phyloP scores from a whole-genome alignment of 257 asterid genomes.

The Ophiorrhiza pumila region DNA sequence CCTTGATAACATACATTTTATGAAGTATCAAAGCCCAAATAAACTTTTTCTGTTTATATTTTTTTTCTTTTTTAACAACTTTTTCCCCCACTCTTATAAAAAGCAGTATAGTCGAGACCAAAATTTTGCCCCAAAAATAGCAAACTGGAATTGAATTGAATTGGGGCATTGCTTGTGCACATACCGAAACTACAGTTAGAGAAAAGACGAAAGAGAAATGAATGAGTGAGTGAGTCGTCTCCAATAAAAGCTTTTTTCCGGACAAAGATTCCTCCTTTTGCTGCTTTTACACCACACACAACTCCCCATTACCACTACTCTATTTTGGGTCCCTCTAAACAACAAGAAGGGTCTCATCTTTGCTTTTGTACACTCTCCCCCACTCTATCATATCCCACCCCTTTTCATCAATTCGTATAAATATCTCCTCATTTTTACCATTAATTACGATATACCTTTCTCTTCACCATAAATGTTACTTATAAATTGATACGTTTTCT shows the following conservation, averaged over 20 bases:
- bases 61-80: no score
- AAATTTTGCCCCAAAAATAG: background rate
- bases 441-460: no score
- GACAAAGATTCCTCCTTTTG: slow-evolving; percentile 29
- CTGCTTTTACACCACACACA: slow-evolving; percentile 28
- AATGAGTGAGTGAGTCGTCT: no score
- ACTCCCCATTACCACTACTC: slow-evolving; percentile 19
- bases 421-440: slow-evolving; percentile 8
- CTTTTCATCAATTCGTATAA: background rate
- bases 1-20: no score
- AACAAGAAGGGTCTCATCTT: background rate
- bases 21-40: no score
- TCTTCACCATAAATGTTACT: no score
- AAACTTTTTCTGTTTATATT: no score
- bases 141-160: background rate
- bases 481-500: no score
- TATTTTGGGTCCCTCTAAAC: slow-evolving; percentile 20
- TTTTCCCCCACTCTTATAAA: background rate
- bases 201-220: slow-evolving; percentile 7
- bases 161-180: slow-evolving; percentile 27
- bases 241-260: slow-evolving; percentile 12
- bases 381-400: background rate
- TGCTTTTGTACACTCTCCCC: background rate
- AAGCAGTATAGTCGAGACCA: background rate
- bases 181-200: slow-evolving; percentile 22